These are phyloP conservation scores for Truncatella angustata DNA, from an alignment of 2,329 filamentous ascomycete genomes.

Conservation along the genomic window DNA sequence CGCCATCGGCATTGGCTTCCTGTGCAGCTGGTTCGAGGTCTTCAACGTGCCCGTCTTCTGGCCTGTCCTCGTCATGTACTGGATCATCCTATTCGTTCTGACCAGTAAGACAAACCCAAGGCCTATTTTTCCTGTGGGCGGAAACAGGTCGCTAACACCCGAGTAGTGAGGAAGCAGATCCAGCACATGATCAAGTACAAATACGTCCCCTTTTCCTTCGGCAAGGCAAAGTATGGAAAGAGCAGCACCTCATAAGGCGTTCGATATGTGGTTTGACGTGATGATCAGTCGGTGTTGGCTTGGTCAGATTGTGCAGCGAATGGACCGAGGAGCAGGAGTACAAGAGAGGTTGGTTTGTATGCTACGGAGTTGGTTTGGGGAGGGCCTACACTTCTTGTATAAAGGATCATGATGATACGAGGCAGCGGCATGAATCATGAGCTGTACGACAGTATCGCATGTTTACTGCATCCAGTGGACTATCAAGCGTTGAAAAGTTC, in stretches of 20 bases:
- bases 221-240: constrained; percentile 79
- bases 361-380: not conserved
- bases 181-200: constrained; percentile 99
- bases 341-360: not conserved
- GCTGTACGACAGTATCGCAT: not conserved
- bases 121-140: not conserved
- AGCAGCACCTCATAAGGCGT: constrained; percentile 44
- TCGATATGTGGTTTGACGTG: not conserved
- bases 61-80: constrained; percentile 97
- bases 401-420: not conserved
- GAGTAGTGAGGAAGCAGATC: constrained; percentile 92
- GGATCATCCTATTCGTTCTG: constrained; percentile 92
- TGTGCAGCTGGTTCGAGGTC: constrained; percentile 88
- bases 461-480: not conserved
- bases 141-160: not conserved
- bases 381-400: constrained; percentile 3
- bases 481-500: constrained; percentile 10
- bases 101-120: constrained; percentile 71
- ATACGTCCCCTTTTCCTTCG: constrained; percentile 90
- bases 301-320: too few species aligned
- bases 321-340: not conserved
- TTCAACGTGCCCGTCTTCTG: constrained; percentile 99
- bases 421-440: not conserved
- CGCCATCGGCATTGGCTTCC: constrained; percentile 77
- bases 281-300: too few species aligned